A percentile compares a stretch with the other conserved stretches of the same genome.
phyloP scores from a whole-genome alignment of 305 asterid genomes.

The Rubia balearica region DNA sequence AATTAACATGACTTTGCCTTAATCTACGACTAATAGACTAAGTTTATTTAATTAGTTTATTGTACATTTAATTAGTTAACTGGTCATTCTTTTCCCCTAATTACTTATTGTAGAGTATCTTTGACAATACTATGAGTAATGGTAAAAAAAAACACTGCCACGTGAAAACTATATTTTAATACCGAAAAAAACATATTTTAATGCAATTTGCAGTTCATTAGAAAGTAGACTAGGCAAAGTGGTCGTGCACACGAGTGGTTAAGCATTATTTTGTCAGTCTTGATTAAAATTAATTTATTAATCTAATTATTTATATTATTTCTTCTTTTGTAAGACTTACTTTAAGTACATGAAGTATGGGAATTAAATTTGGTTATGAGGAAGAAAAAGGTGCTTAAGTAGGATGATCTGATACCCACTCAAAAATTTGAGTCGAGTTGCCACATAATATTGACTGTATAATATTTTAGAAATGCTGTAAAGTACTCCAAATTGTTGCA shows the following conservation, averaged over 20 bases:
- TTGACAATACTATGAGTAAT: slow-evolving; percentile 1
- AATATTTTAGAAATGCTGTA: background rate
- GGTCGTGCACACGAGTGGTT: slow-evolving; percentile 48
- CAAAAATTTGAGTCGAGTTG: slow-evolving; percentile 16
- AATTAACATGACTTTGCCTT: slow-evolving; percentile 10
- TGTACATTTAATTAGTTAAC: slow-evolving; percentile 3
- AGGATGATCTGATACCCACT: slow-evolving; percentile 13
- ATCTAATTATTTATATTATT: background rate
- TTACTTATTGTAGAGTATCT: slow-evolving; percentile 5
- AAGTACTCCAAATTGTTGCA: background rate
- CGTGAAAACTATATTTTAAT: slow-evolving; percentile 26
- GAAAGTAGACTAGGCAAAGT: slow-evolving; percentile 23
- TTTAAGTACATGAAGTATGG: background rate
- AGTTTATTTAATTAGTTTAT: background rate
- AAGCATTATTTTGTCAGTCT: slow-evolving; percentile 13
- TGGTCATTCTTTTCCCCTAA: background rate
- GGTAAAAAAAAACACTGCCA: slow-evolving; percentile 16
- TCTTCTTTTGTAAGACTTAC: background rate
- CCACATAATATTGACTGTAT: slow-evolving; percentile 6
- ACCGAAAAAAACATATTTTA: background rate
- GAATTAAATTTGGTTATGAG: background rate
- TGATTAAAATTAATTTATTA: background rate
- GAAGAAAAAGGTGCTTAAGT: background rate
- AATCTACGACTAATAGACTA: background rate
- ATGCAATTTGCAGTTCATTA: slow-evolving; percentile 5